Percentiles rank a stretch among this genome's conserved stretches.
phyloP scores from a whole-genome alignment of 2,329 filamentous ascomycete genomes.

The Microcera coccophila region DNA sequence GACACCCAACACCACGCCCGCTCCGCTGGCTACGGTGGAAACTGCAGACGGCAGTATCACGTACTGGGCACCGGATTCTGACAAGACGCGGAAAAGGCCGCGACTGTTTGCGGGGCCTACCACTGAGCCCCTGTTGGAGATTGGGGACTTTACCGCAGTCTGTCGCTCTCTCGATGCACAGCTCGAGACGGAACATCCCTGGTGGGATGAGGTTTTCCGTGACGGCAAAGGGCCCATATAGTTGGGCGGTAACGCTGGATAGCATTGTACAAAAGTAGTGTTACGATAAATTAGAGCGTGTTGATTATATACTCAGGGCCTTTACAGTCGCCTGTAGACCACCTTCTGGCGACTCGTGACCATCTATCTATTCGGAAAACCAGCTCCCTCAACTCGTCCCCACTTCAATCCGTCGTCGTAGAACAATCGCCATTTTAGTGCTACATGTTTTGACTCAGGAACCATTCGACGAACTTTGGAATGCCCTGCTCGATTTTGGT shows the following conservation, averaged over 20 bases:
- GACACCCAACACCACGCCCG: neutral
- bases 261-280: too few relatives aligned
- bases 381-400: too few relatives aligned
- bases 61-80: slow-evolving; percentile 4
- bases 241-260: too few relatives aligned
- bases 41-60: neutral
- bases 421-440: too few relatives aligned
- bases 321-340: too few relatives aligned
- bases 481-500: slow-evolving; percentile 18
- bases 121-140: neutral
- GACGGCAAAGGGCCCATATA: neutral
- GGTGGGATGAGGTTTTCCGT: neutral
- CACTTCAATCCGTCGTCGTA: too few relatives aligned
- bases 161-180: neutral
- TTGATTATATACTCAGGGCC: too few relatives aligned
- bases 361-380: too few relatives aligned
- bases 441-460: slow-evolving; percentile 8
- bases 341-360: too few relatives aligned
- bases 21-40: slow-evolving; percentile 3
- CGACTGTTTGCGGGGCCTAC: neutral
- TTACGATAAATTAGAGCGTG: too few relatives aligned
- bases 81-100: neutral
- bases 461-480: slow-evolving; percentile 20
- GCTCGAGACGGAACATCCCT: neutral
- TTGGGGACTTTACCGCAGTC: neutral